phyloP scores from a whole-genome alignment of 2,329 filamentous ascomycete species.

The Fusarium denticulatum region DNA sequence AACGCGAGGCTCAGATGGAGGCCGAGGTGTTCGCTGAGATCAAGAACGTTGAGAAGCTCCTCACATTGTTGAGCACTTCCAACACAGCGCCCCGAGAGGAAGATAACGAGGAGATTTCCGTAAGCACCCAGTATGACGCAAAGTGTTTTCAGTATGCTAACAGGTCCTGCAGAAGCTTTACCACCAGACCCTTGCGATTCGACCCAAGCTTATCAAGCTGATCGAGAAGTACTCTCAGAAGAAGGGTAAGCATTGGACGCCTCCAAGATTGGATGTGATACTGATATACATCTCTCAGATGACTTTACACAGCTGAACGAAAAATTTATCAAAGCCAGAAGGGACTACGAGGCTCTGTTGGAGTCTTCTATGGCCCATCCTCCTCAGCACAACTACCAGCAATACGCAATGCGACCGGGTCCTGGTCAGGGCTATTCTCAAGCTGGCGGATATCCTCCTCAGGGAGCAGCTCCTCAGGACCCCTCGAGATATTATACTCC shows the following conservation, averaged over 20 bases:
- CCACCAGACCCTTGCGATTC: slow-evolving; percentile 91
- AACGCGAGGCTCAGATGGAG: slow-evolving; percentile 96
- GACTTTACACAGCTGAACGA: slow-evolving; percentile 99
- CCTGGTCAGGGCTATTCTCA: slow-evolving; percentile 58
- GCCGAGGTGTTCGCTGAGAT: slow-evolving; percentile 73
- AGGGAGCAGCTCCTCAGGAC: slow-evolving; percentile 62
- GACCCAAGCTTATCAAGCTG: slow-evolving; percentile 95
- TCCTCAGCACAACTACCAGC: slow-evolving; percentile 80
- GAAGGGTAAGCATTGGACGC: slow-evolving; percentile 67
- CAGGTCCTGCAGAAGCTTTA: slow-evolving; percentile 71
- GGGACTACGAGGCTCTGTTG: slow-evolving; percentile 95
- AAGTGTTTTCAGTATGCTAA: slow-evolving; percentile 45
- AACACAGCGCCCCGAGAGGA: slow-evolving; percentile 82
- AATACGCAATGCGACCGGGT: slow-evolving; percentile 67
- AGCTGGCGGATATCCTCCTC: slow-evolving; percentile 53
- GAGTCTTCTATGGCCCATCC: slow-evolving; percentile 97
- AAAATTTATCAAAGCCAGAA: slow-evolving; percentile 98
- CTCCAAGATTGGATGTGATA: not conserved
- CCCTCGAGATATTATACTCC: slow-evolving; percentile 76
- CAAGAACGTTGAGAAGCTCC: slow-evolving; percentile 73
- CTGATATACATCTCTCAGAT: slow-evolving; percentile 52
- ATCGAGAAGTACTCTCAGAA: slow-evolving; percentile 99
- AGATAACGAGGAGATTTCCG: slow-evolving; percentile 97
- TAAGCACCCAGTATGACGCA: slow-evolving; percentile 49
- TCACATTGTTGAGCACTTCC: slow-evolving; percentile 90